Base-by-base conservation (phyloP, 2,329 filamentous ascomycete species). In the Chaetomium strumarium region DNA sequence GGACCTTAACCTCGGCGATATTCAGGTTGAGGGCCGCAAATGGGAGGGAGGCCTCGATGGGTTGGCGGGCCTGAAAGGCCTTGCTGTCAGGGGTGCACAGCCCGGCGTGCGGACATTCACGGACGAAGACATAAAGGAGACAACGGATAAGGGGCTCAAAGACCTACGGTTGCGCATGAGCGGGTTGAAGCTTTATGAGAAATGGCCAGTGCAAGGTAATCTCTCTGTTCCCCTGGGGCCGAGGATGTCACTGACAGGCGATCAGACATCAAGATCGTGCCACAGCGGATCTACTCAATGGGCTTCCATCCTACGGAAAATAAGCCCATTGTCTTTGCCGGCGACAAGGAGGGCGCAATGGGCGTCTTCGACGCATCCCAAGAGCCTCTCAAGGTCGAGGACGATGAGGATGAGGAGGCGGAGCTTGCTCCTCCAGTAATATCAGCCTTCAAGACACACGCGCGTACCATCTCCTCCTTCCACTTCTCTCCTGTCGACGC, bases 281-380 rank as follows among this genome's bases (percentile, higher is more conserved):
- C 90, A 0, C 90, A 96, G 60, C 75, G 92, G 49, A 80, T 95
- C 13, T 99, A 97, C 64, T 79, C 88, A 0, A 82, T 97, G 62
- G 84, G 85, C 0, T 92, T 99, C 61, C 93, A 99, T 63, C 93
- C 93, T 0, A 91, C 84, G 0, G 76, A 84, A 53, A 83, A 91
- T 2, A 97, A 97, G 63, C 84, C 91, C 0, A 75, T 99, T 2
- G 79, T 97, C 1, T 95, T 99, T 65, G 92, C 92, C 0, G 92
- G 92, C 11, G 93, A 99, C 64, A 99, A 99, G 67, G 79, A 95
- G 59, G 92, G 93, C 1, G 88, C 90, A 20, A 76, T 97, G 53
- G 93, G 93, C 0, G 81, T 99, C 1, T 92, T 96, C 50, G 92
- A 99, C 65, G 90, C 85, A 1, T 91, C 88, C 0, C 90, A 95